Conservation (phyloP, 495 filamentous ascomycete genomes). For the Aspergillus taichungensis region DNA sequence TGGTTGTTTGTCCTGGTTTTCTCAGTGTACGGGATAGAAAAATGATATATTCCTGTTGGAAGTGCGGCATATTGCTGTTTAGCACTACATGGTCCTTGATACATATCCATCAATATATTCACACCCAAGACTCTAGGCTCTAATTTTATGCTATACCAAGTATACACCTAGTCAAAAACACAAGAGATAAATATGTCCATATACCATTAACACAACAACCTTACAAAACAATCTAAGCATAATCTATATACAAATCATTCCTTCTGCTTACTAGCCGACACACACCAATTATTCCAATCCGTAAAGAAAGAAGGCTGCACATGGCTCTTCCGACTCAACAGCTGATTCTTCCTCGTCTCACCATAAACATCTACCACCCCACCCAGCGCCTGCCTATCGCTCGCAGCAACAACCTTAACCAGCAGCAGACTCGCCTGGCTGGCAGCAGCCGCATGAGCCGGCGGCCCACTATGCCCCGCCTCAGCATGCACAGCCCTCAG, state of each 20-base stretch:
- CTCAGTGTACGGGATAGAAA: no score
- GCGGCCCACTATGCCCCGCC: conserved; percentile 53
- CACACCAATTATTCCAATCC: conserved; percentile 62
- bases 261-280: conserved; percentile 38
- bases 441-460: conserved; percentile 45
- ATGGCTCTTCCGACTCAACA: conserved; percentile 45
- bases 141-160: no score
- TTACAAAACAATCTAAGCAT: conserved; percentile 3
- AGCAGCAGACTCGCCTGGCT: conserved; percentile 57
- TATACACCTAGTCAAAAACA: no score
- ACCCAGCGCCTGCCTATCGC: conserved; percentile 39
- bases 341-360: conserved; percentile 44
- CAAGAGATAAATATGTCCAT: no score
- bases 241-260: conserved; percentile 13
- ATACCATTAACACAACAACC: not conserved
- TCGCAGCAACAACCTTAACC: conserved; percentile 48
- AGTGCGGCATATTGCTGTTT: no score
- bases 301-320: conserved; percentile 56
- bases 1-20: no score
- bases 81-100: no score
- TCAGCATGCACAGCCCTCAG: conserved; percentile 64
- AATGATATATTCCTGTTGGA: no score
- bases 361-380: conserved; percentile 49
- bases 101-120: no score
- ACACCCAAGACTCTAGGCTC: no score